Base-by-base conservation (phyloP, 2,329 filamentous ascomycete species). In the Stylonectria norvegica region DNA sequence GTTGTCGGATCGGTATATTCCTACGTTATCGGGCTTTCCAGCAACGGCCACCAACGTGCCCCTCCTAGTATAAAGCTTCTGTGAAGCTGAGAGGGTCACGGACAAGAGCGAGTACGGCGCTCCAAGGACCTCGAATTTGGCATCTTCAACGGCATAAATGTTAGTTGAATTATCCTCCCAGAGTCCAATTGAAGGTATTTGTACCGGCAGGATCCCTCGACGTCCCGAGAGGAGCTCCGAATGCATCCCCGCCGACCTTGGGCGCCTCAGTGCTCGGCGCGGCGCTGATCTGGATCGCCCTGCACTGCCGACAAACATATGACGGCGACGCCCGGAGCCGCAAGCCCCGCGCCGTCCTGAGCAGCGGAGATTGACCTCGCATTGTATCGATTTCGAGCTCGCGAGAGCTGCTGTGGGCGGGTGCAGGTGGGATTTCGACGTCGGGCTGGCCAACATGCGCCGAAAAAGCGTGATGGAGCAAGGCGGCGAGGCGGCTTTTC, bases 101-200 rank as follows among this genome's bases (percentile, higher is more conserved):
- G 91, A 96, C 54, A 98, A 83, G 49, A 98, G 81, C 40, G 93
- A 97, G 66, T 93, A 93, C 2, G 91, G 89, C 17, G 87, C 80
- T 47, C 93, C 93, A 50, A 98, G 73, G 34, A 97, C 89, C 66
- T 97, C 89, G 65, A 98, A 98, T 42, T 83, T 83, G 39, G 93
- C 93, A 77, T 97, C 93, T 96, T 54, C 6, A 42, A n/a, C 15
- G n/a, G 17, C 6, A 7, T 16, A 22, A 19, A 16, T n/a, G 47
- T 56, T 36, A 59, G 48, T 35, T 23, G 18, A 14, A 16, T 17
- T 16, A n/a, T 14, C 10, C n/a, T n/a, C 18, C 29, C 20, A 16
- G 12, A 30, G n/a, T 22, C 25, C 42, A 36, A 36, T 36, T 23
- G 29, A 30, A 22, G 9, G 31, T 20, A 43, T 31, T 19, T 57